A percentile compares a stretch with the other conserved stretches of the same genome.
Conservation (phyloP, 129 eudicot genomes). For the Escallonia herrerae region DNA sequence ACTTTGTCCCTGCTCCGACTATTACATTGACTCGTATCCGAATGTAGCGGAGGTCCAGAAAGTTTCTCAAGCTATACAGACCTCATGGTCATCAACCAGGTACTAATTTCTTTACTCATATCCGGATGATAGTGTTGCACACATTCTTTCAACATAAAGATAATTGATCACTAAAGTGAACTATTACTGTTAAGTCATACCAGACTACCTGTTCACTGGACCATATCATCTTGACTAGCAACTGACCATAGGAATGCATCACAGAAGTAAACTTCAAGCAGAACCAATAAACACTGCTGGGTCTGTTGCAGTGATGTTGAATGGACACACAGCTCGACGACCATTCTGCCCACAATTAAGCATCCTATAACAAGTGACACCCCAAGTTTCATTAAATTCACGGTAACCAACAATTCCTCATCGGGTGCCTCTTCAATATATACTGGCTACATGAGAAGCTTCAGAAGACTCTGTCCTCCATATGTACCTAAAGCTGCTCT, state of each 20-base stretch:
- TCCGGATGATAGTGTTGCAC: too few species aligned
- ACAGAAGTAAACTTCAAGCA: too few species aligned
- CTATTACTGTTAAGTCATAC: too few species aligned
- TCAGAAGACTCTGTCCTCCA: not conserved
- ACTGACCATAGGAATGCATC: too few species aligned
- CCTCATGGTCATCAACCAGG: conserved; percentile 35
- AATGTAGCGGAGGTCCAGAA: conserved; percentile 38
- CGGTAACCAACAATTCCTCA: too few species aligned
- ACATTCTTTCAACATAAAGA: too few species aligned
- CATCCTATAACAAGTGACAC: not conserved
- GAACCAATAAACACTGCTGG: too few species aligned
- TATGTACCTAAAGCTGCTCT: not conserved
- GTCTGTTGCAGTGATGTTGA: not conserved
- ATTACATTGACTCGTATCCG: conserved; percentile 31
- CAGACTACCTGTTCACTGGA: too few species aligned
- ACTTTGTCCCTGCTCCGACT: conserved; percentile 42
- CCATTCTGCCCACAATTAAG: conserved; percentile 15
- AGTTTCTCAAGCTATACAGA: conserved; percentile 37
- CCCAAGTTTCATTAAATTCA: too few species aligned
- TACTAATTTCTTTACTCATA: conserved; percentile 9
- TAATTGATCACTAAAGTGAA: too few species aligned
- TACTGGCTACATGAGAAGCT: not conserved
- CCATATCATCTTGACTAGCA: too few species aligned
- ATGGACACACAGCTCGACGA: conserved; percentile 9
- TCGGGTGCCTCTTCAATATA: too few species aligned